A percentile compares a stretch with the other conserved stretches of the same genome.
Conservation (phyloP, 129 eudicot genomes). For the Silybum marianum region DNA sequence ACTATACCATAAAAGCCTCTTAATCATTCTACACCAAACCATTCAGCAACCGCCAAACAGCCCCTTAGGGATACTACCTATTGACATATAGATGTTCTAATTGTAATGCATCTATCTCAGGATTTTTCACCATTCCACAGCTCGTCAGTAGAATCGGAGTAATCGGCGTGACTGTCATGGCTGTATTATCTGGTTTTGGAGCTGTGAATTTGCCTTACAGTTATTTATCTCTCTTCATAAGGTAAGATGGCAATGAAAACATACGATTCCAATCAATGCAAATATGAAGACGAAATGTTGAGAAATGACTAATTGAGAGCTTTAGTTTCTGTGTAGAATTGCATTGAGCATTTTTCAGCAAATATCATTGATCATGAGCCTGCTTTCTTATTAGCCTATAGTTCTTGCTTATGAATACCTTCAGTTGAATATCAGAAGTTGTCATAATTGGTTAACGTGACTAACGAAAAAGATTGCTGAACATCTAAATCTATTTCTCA, state of each 20-base stretch:
- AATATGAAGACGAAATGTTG: background rate
- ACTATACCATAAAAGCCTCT: no score
- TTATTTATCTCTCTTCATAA: slow-evolving; percentile 90
- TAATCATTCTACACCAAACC: no score
- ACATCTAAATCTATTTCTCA: background rate
- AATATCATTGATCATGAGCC: background rate
- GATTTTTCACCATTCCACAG: slow-evolving; percentile 98
- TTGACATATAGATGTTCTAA: slow-evolving; percentile 14
- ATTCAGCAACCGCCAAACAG: no score
- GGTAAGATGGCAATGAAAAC: slow-evolving; percentile 48
- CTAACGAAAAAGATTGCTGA: background rate
- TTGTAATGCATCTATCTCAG: slow-evolving; percentile 42
- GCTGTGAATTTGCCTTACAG: slow-evolving; percentile 99
- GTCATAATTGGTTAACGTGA: background rate
- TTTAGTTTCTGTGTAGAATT: background rate
- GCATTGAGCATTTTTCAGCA: background rate
- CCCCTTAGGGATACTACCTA: background rate
- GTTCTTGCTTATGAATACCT: slow-evolving; percentile 9
- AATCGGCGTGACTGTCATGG: slow-evolving; percentile 97
- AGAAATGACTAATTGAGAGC: slow-evolving; percentile 4
- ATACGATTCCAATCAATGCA: slow-evolving; percentile 9
- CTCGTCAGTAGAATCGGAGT: slow-evolving; percentile 99
- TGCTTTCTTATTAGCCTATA: background rate
- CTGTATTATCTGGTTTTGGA: slow-evolving; percentile 97
- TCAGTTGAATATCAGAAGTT: slow-evolving; percentile 7